phyloP scores from a whole-genome alignment of 2,329 filamentous ascomycete species.

The Penicillium concentricum region DNA sequence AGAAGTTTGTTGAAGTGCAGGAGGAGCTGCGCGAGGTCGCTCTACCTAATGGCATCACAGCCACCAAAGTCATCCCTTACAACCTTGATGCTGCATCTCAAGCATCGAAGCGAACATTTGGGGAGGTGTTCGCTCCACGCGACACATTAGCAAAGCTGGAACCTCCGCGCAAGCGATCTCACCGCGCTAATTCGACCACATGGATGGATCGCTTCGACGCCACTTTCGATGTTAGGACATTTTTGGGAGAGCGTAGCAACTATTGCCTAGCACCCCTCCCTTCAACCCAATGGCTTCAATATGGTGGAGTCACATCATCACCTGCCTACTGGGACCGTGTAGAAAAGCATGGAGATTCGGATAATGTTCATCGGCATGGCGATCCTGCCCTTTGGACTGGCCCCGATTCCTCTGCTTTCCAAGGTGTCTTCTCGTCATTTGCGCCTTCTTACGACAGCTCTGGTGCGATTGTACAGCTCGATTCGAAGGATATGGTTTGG shows the following conservation, averaged over 20 bases:
- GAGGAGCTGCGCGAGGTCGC: constrained; percentile 60
- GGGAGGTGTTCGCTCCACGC: constrained; percentile 46
- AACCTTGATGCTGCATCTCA: constrained; percentile 33
- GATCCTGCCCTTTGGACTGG: constrained; percentile 32
- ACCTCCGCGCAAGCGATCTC: constrained; percentile 38
- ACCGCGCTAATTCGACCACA: constrained; percentile 31
- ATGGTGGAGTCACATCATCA: constrained; percentile 39
- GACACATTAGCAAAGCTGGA: constrained; percentile 40
- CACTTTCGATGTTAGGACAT: constrained; percentile 33
- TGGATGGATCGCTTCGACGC: constrained; percentile 47
- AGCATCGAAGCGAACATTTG: constrained; percentile 41
- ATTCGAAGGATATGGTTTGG: constrained; percentile 46
- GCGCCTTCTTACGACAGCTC: constrained; percentile 49
- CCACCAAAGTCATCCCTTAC: constrained; percentile 63
- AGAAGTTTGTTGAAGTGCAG: constrained; percentile 41
- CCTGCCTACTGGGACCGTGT: constrained; percentile 40
- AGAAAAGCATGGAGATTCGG: constrained; percentile 32
- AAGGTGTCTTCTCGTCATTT: constrained; percentile 50
- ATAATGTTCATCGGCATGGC: constrained; percentile 22
- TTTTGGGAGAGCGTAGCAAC: constrained; percentile 39
- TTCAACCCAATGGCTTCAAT: constrained; percentile 46
- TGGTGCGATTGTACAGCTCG: constrained; percentile 42
- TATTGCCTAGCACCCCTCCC: constrained; percentile 43
- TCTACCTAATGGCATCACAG: constrained; percentile 72
- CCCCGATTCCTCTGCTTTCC: constrained; percentile 38